Percentiles rank a stretch among this genome's conserved stretches.
Evolutionary conservation across 2,329 filamentous ascomycete species (phyloP).

Genomic region (Hymenoscyphus occultus): DNA sequence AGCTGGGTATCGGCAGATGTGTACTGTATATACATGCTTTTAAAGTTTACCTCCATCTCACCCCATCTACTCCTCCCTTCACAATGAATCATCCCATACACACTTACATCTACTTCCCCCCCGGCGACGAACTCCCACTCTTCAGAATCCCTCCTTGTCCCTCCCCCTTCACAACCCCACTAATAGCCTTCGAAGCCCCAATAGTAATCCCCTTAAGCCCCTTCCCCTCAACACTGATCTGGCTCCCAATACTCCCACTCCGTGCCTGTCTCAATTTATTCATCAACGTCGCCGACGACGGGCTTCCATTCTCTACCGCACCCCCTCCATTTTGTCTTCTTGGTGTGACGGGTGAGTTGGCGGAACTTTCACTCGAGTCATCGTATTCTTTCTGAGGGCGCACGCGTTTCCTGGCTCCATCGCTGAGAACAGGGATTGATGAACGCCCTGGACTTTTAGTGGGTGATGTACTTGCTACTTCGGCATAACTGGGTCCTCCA

Average conservation of each 20-base stretch:
- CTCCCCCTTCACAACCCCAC: constrained; percentile 23
- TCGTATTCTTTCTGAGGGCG: constrained; percentile 21
- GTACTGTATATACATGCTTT: no score
- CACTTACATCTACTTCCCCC: neutral
- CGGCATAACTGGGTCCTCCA: constrained; percentile 19
- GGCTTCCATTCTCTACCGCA: constrained; percentile 16
- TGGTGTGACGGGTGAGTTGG: constrained; percentile 19
- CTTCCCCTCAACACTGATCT: constrained; percentile 28
- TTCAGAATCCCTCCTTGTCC: constrained; percentile 21
- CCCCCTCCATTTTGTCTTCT: constrained; percentile 12
- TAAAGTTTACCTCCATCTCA: no score
- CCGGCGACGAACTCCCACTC: constrained; percentile 14
- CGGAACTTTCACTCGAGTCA: constrained; percentile 21
- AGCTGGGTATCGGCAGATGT: no score
- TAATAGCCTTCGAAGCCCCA: constrained; percentile 29
- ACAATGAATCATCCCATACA: no score
- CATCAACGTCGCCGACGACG: neutral
- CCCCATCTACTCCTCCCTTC: no score
- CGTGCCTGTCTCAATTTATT: constrained; percentile 16
- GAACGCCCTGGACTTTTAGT: constrained; percentile 9
- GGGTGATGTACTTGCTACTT: constrained; percentile 15
- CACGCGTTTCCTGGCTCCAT: constrained; percentile 22
- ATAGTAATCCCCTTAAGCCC: constrained; percentile 30
- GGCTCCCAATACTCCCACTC: constrained; percentile 30
- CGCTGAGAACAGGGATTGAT: constrained; percentile 8